phyloP scores from a whole-genome alignment of 352 stramenopile species.

The Phytopythium mirpurense region DNA sequence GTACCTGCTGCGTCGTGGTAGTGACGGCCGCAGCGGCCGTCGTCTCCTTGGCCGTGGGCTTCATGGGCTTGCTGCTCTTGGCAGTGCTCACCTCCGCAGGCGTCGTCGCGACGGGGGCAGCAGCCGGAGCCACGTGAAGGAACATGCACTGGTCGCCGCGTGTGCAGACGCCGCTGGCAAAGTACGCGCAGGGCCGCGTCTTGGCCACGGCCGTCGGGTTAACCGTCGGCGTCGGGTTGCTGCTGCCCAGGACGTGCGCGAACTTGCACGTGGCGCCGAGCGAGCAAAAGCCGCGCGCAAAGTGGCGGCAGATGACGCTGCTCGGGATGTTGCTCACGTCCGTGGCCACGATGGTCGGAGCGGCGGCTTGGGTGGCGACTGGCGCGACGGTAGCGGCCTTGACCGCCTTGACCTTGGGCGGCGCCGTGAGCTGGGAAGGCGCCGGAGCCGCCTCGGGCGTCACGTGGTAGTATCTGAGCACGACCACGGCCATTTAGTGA shows the following conservation, averaged over 20 bases:
- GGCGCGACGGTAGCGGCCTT: background rate
- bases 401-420: constrained; percentile 7
- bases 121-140: constrained; percentile 23
- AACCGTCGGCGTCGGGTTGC: constrained; percentile 7
- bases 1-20: background rate
- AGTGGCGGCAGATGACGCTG: constrained; percentile 44
- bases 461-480: constrained; percentile 30
- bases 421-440: background rate
- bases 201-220: constrained; percentile 8
- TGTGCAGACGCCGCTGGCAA: constrained; percentile 39
- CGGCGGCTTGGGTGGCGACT: constrained; percentile 1
- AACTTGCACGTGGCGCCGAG: constrained; percentile 27
- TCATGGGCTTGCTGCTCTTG: background rate
- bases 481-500: no score
- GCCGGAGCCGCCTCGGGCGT: constrained; percentile 6
- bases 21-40: background rate
- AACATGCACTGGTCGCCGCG: constrained; percentile 49
- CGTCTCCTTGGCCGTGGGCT: constrained; percentile 7
- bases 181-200: constrained; percentile 39
- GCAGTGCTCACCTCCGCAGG: background rate
- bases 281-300: constrained; percentile 39
- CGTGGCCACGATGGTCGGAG: constrained; percentile 3
- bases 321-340: constrained; percentile 29
- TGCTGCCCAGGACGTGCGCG: constrained; percentile 39
- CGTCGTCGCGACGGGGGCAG: background rate